A percentile compares a stretch with the other conserved stretches of the same genome.
phyloP scores from a whole-genome alignment of 108 stramenopile species.

The Craspedostauros australis region DNA sequence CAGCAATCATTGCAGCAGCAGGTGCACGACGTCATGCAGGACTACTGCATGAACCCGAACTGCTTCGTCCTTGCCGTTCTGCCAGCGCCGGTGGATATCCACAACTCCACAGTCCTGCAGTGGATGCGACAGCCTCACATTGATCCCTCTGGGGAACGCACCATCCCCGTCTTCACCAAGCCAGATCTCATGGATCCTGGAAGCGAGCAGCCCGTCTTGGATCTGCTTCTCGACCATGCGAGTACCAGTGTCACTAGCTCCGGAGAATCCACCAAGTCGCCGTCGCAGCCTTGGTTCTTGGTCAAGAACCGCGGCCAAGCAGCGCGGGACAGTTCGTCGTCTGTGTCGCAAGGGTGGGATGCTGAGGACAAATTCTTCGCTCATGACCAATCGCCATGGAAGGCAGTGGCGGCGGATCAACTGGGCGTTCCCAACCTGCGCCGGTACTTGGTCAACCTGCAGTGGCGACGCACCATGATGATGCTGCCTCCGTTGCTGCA shows the following conservation, averaged over 20 bases:
- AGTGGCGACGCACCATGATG: conserved; percentile 38
- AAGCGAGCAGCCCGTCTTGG: conserved; percentile 37
- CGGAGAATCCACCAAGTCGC: no score
- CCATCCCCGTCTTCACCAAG: conserved; percentile 86
- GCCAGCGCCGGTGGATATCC: conserved; percentile 81
- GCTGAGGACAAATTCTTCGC: conserved; percentile 47
- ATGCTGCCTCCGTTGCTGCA: conserved; percentile 35
- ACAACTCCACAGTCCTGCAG: conserved; percentile 73
- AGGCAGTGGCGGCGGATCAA: conserved; percentile 22
- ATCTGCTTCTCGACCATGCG: conserved; percentile 44
- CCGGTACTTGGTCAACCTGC: conserved; percentile 34
- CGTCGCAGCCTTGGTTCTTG: conserved; percentile 50
- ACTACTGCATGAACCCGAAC: conserved; percentile 57
- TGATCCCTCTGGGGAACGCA: conserved; percentile 62
- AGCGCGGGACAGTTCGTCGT: conserved; percentile 30
- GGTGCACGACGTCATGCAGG: conserved; percentile 44
- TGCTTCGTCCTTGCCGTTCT: conserved; percentile 76
- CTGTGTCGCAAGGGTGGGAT: conserved; percentile 31
- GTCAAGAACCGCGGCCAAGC: conserved; percentile 65
- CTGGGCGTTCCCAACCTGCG: conserved; percentile 47
- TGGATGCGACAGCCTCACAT: conserved; percentile 45
- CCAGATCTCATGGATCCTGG: conserved; percentile 81
- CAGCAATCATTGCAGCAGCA: no score
- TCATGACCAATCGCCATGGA: conserved; percentile 50
- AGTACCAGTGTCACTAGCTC: no score